Percentiles rank a stretch among this genome's conserved stretches.
Conservation (phyloP, 164 flowering plant genomes). For the Vitis amurensis region DNA sequence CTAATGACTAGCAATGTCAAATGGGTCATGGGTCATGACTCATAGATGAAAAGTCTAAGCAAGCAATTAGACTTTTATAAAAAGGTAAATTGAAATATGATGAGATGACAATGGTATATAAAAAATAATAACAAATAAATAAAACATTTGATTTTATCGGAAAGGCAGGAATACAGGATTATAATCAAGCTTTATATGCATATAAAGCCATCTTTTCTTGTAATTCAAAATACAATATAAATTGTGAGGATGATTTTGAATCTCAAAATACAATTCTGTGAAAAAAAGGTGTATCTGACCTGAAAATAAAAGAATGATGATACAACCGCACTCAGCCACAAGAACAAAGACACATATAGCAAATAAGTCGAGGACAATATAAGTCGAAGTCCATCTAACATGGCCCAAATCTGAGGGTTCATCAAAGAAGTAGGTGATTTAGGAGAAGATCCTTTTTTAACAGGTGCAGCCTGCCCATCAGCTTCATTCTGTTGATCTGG, state of each 20-base stretch:
- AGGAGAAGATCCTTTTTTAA: conserved; percentile 43
- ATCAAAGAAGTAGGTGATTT: conserved; percentile 32
- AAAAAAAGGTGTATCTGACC: conserved; percentile 38
- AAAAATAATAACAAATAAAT: too few species aligned
- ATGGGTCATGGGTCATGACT: too few species aligned
- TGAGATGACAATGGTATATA: too few species aligned
- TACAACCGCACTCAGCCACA: conserved; percentile 94
- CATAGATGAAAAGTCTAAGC: too few species aligned
- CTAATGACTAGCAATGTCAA: too few species aligned
- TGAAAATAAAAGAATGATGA: conserved; percentile 98
- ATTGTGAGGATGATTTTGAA: not conserved
- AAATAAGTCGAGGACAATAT: conserved; percentile 79
- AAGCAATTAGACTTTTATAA: too few species aligned
- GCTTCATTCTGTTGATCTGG: conserved; percentile 30
- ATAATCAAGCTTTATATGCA: not conserved
- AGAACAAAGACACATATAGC: conserved; percentile 68
- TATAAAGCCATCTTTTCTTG: not conserved
- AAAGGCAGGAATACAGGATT: not conserved
- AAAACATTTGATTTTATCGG: too few species aligned
- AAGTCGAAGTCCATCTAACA: conserved; percentile 78
- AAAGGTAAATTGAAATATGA: too few species aligned
- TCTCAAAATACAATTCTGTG: not conserved
- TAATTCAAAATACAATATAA: not conserved
- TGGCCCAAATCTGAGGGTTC: conserved; percentile 67
- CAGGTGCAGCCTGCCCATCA: conserved; percentile 21